These are phyloP conservation scores for Tolypocladium guangdongense DNA, from an alignment of 2,329 filamentous ascomycete genomes.

Conservation along the genomic window DNA sequence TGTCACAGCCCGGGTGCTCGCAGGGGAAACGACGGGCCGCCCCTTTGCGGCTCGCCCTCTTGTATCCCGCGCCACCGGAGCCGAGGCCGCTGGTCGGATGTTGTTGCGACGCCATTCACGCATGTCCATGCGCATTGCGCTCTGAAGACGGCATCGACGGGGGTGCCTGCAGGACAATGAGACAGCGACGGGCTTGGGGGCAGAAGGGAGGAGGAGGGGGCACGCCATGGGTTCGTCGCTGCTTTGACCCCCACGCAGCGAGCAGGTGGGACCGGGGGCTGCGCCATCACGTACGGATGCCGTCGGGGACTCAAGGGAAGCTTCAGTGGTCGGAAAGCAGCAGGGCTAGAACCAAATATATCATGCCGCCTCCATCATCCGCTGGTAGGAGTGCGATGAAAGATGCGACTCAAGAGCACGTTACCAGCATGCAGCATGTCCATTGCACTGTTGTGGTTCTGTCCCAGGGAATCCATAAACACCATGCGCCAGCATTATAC, in stretches of 20 bases:
- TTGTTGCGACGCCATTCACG: constrained; percentile 12
- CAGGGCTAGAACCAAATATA: background rate
- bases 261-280: background rate
- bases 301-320: no score
- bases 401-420: background rate
- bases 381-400: background rate
- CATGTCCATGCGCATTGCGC: background rate
- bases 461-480: background rate
- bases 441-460: background rate
- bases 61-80: constrained; percentile 22
- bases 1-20: constrained; percentile 61
- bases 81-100: constrained; percentile 6
- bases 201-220: background rate
- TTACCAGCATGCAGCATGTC: background rate
- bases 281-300: background rate
- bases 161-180: background rate
- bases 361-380: background rate
- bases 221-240: background rate
- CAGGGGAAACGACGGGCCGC: constrained; percentile 48
- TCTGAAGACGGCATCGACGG: background rate
- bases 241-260: constrained; percentile 8
- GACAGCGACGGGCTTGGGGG: background rate
- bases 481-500: background rate
- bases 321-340: no score
- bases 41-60: constrained; percentile 40